Percentiles rank a stretch among this genome's conserved stretches.
phyloP scores from a whole-genome alignment of 2,329 filamentous ascomycete species.

The Leptographium lundbergii region DNA sequence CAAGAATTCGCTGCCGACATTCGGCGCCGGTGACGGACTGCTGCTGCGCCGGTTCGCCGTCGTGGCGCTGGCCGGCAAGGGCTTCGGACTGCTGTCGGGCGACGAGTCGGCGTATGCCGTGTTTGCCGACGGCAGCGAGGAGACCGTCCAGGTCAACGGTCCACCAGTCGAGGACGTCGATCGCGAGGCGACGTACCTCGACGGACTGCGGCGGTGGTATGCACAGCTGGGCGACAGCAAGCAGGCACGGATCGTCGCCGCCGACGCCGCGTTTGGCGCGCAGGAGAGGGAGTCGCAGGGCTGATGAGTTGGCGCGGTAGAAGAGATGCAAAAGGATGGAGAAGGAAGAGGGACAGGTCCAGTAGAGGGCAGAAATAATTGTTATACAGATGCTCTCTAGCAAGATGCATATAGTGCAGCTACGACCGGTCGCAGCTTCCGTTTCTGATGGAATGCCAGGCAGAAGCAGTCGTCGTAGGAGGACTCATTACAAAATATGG shows the following conservation, averaged over 20 bases:
- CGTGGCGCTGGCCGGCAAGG: slow-evolving; percentile 37
- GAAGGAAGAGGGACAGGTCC: background rate
- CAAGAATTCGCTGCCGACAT: slow-evolving; percentile 40
- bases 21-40: slow-evolving; percentile 44
- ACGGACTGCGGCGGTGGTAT: slow-evolving; percentile 36
- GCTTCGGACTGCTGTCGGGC: slow-evolving; percentile 42
- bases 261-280: slow-evolving; percentile 24
- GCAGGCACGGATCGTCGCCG: slow-evolving; percentile 34
- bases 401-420: no score
- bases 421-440: no score
- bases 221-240: slow-evolving; percentile 32
- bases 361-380: no score
- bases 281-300: background rate
- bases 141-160: slow-evolving; percentile 38
- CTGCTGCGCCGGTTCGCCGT: slow-evolving; percentile 45
- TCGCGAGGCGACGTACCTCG: slow-evolving; percentile 36
- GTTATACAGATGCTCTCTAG: no score
- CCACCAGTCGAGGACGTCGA: slow-evolving; percentile 44
- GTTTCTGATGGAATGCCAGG: no score
- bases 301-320: background rate
- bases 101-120: slow-evolving; percentile 49
- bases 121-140: slow-evolving; percentile 20
- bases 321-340: no score
- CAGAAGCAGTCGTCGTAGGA: no score
- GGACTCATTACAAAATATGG: no score